phyloP scores from a whole-genome alignment of 164 flowering plant species.

The Pachysandra terminalis region DNA sequence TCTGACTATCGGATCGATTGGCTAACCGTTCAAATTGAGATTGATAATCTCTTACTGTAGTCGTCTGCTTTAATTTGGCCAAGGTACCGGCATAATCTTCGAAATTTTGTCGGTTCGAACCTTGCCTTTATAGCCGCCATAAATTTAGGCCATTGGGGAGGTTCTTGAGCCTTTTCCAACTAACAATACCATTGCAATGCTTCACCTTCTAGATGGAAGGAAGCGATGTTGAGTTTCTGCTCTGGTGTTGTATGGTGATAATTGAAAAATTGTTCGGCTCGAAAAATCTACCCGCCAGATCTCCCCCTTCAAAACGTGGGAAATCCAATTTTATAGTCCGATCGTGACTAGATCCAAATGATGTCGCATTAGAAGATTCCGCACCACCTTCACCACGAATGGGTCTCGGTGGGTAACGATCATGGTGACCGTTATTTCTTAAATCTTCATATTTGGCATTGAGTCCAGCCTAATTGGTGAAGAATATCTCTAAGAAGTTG shows the following conservation, averaged over 20 bases:
- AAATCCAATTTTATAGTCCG: too few relatives aligned
- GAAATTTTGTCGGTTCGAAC: background rate
- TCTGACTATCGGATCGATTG: background rate
- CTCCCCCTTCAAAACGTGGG: background rate
- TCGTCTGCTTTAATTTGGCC: background rate
- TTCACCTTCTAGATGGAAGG: background rate
- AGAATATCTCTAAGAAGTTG: too few relatives aligned
- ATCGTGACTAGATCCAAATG: too few relatives aligned
- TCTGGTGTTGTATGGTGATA: background rate
- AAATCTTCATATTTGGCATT: too few relatives aligned
- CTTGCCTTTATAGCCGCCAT: background rate
- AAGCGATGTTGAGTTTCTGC: background rate
- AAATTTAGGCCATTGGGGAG: background rate
- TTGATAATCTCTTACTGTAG: background rate
- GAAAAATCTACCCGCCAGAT: background rate
- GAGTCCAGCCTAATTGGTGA: too few relatives aligned
- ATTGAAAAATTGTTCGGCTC: constrained; percentile 3
- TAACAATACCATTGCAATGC: background rate
- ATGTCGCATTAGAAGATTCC: too few relatives aligned
- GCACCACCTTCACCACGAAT: too few relatives aligned
- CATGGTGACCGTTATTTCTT: too few relatives aligned
- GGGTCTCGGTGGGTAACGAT: too few relatives aligned
- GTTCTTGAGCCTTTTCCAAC: background rate
- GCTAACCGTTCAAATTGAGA: background rate
- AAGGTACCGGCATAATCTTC: background rate